phyloP scores from a whole-genome alignment of 768 basidiomycete genomes.

The Tylopilus sp. region DNA sequence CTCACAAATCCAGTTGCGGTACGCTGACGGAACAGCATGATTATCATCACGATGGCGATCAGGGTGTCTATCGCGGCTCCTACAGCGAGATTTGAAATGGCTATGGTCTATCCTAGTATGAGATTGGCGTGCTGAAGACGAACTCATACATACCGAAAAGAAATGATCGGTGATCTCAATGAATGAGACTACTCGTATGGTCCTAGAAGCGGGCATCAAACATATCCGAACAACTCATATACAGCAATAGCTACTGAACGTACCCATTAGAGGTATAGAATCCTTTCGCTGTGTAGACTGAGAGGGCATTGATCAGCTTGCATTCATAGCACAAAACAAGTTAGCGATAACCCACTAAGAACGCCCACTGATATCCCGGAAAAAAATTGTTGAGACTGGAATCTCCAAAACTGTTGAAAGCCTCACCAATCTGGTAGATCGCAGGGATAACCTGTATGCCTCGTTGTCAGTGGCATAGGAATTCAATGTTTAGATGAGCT shows the following conservation, averaged over 20 bases:
- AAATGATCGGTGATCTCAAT: background rate
- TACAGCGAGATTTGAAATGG: background rate
- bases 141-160: background rate
- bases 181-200: background rate
- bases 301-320: background rate
- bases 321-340: background rate
- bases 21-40: slow-evolving; percentile 3
- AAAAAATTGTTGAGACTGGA: background rate
- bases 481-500: background rate
- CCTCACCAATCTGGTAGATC: slow-evolving; percentile 9
- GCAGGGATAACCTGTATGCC: background rate
- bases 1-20: background rate
- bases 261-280: slow-evolving; percentile 7
- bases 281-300: slow-evolving; percentile 1
- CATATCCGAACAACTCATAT: background rate
- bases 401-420: no score
- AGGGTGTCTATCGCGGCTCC: slow-evolving; percentile 4
- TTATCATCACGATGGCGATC: slow-evolving; percentile 9
- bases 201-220: background rate
- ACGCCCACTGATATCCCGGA: background rate
- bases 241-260: background rate
- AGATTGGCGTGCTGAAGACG: background rate
- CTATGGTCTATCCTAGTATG: background rate
- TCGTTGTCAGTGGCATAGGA: background rate
- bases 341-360: background rate